Percentiles rank a stretch among this genome's conserved stretches.
Conservation (phyloP, 1,284 basidiomycete genomes). For the Trametes versicolor region DNA sequence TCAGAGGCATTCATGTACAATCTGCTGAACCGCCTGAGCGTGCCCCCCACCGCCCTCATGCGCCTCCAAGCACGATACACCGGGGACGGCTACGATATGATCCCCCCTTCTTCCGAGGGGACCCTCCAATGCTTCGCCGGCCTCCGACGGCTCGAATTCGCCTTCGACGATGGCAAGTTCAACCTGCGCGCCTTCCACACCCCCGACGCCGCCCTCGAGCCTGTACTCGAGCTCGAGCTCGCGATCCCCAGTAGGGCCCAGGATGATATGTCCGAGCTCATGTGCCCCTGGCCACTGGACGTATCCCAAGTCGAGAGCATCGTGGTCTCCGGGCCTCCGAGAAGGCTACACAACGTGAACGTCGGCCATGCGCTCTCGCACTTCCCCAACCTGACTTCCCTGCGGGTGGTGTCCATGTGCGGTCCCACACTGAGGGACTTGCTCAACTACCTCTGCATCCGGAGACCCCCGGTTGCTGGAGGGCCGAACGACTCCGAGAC, state of each 20-base stretch:
- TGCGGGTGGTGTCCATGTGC: slow-evolving; percentile 13
- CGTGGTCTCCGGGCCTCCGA: slow-evolving; percentile 1
- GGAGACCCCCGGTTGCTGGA: background rate
- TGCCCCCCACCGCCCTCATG: background rate
- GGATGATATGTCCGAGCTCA: background rate
- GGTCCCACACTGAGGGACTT: background rate
- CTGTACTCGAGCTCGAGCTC: slow-evolving; percentile 11
- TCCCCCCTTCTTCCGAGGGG: background rate
- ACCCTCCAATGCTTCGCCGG: slow-evolving; percentile 5
- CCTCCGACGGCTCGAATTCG: slow-evolving; percentile 13
- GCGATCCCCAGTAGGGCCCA: background rate
- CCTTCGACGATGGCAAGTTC: background rate
- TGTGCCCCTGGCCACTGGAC: slow-evolving; percentile 14
- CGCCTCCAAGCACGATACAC: slow-evolving; percentile 4
- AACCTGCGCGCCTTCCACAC: slow-evolving; percentile 9
- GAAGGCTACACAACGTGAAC: background rate
- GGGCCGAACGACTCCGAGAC: background rate
- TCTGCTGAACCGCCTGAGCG: background rate
- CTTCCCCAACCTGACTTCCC: background rate
- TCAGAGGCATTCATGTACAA: too few species aligned
- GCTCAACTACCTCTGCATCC: background rate
- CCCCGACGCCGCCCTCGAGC: background rate
- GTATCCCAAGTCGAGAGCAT: slow-evolving; percentile 9
- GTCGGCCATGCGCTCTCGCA: background rate
- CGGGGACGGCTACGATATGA: slow-evolving; percentile 12